Conservation (phyloP, 148 eudicot genomes). For the Fallopia convolvulus region DNA sequence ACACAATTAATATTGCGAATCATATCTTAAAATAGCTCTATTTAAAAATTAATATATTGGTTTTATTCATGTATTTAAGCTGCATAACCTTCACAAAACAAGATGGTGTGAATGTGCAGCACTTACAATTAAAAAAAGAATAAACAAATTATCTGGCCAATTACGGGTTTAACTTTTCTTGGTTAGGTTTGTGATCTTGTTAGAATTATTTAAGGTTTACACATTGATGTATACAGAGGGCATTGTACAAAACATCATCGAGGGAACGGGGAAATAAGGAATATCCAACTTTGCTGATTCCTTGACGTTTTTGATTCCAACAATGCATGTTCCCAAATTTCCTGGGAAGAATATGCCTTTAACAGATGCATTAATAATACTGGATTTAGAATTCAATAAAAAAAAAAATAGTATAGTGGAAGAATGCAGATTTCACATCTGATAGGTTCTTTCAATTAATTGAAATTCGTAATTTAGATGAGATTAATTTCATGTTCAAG, state of each 20-base stretch:
- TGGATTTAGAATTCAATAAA: neutral
- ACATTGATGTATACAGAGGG: too few species aligned
- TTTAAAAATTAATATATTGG: too few species aligned
- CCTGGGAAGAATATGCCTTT: slow-evolving; percentile 5
- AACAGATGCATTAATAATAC: neutral
- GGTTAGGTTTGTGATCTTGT: neutral
- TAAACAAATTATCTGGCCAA: neutral
- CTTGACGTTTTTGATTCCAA: neutral
- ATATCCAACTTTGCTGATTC: slow-evolving; percentile 2
- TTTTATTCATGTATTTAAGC: too few species aligned
- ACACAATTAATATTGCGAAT: too few species aligned
- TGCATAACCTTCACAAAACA: too few species aligned
- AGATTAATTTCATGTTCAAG: neutral
- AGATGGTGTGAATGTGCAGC: too few species aligned
- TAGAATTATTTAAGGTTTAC: neutral
- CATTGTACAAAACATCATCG: too few species aligned
- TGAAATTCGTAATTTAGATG: too few species aligned
- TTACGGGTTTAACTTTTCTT: too few species aligned
- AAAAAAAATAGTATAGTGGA: neutral
- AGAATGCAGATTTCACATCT: neutral
- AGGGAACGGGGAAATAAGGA: neutral
- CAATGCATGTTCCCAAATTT: neutral
- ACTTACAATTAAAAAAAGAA: too few species aligned
- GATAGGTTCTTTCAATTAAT: neutral
- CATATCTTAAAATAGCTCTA: too few species aligned